phyloP scores from a whole-genome alignment of 148 eudicot genomes.

The Camellia japonica region DNA sequence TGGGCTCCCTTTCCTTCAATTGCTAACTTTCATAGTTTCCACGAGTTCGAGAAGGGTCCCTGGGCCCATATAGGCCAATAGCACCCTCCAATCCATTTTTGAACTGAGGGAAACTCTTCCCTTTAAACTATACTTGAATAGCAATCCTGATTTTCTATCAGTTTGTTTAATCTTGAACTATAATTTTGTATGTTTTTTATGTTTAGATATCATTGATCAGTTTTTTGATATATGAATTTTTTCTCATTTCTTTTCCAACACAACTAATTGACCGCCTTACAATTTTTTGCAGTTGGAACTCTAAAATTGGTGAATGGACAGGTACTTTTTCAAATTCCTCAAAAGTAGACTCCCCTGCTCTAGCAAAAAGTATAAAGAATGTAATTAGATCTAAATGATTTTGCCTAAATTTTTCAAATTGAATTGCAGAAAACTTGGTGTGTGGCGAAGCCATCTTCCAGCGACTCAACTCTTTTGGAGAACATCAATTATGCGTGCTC shows the following conservation, averaged over 20 bases:
- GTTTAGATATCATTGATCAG: no score
- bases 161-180: no score
- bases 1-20: background rate
- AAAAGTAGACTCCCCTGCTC: background rate
- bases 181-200: no score
- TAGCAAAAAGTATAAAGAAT: background rate
- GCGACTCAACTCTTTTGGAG: constrained; percentile 26
- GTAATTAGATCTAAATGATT: background rate
- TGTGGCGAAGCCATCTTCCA: constrained; percentile 76
- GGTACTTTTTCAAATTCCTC: constrained; percentile 30
- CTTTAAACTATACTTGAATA: no score
- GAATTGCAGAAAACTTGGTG: constrained; percentile 76
- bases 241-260: no score
- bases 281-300: constrained; percentile 33
- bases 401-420: background rate
- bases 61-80: no score
- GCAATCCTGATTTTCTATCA: no score
- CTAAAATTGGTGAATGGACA: constrained; percentile 31
- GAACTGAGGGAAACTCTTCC: no score
- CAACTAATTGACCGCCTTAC: background rate
- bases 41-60: no score
- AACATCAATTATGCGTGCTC: constrained; percentile 74
- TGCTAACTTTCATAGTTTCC: background rate
- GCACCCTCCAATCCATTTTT: no score
- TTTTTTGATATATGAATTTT: no score